Percentiles rank a stretch among this genome's conserved stretches.
Conservation (phyloP, 768 basidiomycete genomes). For the Phallus indusiatus region DNA sequence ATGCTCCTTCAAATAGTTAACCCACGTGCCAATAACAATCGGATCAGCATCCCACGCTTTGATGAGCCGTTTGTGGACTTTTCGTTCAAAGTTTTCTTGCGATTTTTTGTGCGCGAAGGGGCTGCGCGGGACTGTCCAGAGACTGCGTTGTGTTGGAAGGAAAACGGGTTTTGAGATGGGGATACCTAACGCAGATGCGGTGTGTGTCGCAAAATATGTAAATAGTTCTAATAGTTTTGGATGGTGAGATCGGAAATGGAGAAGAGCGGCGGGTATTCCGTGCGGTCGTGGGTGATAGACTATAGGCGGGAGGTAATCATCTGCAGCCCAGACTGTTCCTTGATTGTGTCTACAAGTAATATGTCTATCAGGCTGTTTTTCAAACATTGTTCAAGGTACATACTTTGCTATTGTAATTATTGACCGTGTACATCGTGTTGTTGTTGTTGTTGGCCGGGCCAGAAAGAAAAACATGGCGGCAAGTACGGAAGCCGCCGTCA, state of each 20-base stretch:
- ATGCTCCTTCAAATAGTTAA: slow-evolving; percentile 67
- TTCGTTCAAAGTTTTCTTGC: slow-evolving; percentile 91
- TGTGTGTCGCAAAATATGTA: slow-evolving; percentile 74
- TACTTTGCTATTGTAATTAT: too few relatives aligned
- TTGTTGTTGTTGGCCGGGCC: too few relatives aligned
- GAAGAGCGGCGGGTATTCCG: slow-evolving; percentile 64
- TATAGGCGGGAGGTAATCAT: not conserved
- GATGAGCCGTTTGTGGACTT: slow-evolving; percentile 73
- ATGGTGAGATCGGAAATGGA: slow-evolving; percentile 79
- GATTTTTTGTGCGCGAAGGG: slow-evolving; percentile 91
- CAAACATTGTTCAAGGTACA: too few relatives aligned
- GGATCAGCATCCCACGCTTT: slow-evolving; percentile 86
- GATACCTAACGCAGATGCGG: slow-evolving; percentile 77
- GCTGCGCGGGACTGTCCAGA: slow-evolving; percentile 79
- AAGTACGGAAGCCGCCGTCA: too few relatives aligned
- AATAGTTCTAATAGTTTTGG: slow-evolving; percentile 62
- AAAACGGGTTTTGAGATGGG: slow-evolving; percentile 55
- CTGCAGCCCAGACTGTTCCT: slow-evolving; percentile 1
- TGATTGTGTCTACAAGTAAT: not conserved
- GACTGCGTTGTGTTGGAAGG: slow-evolving; percentile 63
- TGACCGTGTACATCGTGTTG: too few relatives aligned
- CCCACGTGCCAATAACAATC: slow-evolving; percentile 71
- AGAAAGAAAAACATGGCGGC: too few relatives aligned
- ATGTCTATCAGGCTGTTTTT: too few relatives aligned
- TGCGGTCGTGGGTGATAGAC: slow-evolving; percentile 27